Percentiles rank a stretch among this genome's conserved stretches.
Conservation (phyloP, 1,284 basidiomycete species). For the Cryptococcus hybrid region DNA sequence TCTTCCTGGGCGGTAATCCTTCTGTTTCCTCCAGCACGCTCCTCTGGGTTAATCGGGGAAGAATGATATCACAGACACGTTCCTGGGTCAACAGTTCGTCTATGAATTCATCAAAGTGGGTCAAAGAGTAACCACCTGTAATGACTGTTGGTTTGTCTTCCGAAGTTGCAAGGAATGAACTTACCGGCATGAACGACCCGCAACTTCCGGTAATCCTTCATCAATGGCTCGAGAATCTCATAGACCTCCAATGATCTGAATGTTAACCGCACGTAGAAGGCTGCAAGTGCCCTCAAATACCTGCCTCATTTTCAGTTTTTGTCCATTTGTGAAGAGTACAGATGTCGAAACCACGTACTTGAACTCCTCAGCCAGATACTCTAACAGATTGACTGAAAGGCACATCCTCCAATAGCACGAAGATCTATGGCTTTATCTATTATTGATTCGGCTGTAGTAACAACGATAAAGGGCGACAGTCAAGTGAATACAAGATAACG, state of each 20-base stretch:
- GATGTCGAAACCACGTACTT: constrained; percentile 63
- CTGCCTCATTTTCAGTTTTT: constrained; percentile 52
- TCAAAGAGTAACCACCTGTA: constrained; percentile 73
- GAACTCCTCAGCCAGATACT: constrained; percentile 97
- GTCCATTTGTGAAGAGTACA: neutral
- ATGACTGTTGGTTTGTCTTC: neutral
- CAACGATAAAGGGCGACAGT: neutral
- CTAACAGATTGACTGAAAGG: too few relatives aligned
- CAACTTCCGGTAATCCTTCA: constrained; percentile 91
- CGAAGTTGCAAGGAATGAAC: constrained; percentile 30
- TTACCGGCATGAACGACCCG: constrained; percentile 74
- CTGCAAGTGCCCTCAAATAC: constrained; percentile 89
- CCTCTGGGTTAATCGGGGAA: constrained; percentile 85
- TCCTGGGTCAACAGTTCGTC: constrained; percentile 83
- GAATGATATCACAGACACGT: constrained; percentile 92
- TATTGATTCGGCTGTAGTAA: constrained; percentile 70
- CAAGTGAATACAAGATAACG: too few relatives aligned
- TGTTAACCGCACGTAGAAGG: constrained; percentile 92
- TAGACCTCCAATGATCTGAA: constrained; percentile 88
- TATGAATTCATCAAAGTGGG: constrained; percentile 90
- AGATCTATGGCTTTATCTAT: constrained; percentile 89
- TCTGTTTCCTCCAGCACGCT: constrained; percentile 86
- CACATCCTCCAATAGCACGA: constrained; percentile 84
- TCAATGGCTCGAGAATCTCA: constrained; percentile 85
- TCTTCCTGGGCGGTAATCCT: constrained; percentile 65